Percentiles rank a stretch among this genome's conserved stretches.
Conservation (phyloP, 179 eudicot species). For the Spergularia azorica region DNA sequence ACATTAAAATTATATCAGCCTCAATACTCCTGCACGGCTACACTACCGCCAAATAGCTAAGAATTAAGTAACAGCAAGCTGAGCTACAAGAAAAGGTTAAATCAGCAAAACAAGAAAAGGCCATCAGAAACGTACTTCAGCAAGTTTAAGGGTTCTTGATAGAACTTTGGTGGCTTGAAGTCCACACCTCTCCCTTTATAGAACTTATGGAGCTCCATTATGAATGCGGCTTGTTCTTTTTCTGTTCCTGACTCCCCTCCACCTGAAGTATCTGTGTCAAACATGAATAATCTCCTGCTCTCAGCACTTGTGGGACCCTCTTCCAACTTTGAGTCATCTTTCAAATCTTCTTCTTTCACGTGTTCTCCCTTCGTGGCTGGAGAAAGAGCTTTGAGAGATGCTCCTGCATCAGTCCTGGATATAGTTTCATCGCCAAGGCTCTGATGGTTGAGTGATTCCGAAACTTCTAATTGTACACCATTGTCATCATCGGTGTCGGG, state of each 20-base stretch:
- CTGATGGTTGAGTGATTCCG: slow-evolving; percentile 21
- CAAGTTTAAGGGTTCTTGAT: slow-evolving; percentile 80
- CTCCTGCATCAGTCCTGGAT: slow-evolving; percentile 8
- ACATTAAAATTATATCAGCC: not conserved
- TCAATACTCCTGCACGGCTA: not conserved
- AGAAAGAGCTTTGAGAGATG: slow-evolving; percentile 9
- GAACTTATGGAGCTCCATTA: slow-evolving; percentile 71
- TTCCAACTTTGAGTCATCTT: slow-evolving; percentile 16
- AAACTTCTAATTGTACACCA: slow-evolving; percentile 22
- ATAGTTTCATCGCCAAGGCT: slow-evolving; percentile 22
- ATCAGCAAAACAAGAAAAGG: not conserved
- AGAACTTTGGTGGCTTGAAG: slow-evolving; percentile 86
- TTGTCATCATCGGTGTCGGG: slow-evolving; percentile 20
- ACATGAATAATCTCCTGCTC: slow-evolving; percentile 14
- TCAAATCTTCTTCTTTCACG: slow-evolving; percentile 23
- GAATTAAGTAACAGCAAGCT: not conserved
- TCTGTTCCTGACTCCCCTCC: slow-evolving; percentile 59
- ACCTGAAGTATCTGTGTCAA: slow-evolving; percentile 48
- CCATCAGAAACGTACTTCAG: slow-evolving; percentile 51
- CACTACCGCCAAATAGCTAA: not conserved
- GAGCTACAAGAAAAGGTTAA: not conserved
- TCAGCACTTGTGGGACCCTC: slow-evolving; percentile 17
- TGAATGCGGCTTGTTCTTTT: slow-evolving; percentile 77
- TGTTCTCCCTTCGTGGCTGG: slow-evolving; percentile 29
- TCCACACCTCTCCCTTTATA: slow-evolving; percentile 70